Percentiles rank a stretch among this genome's conserved stretches.
phyloP scores from a whole-genome alignment of 305 asterid genomes.

The Ajuga reptans region DNA sequence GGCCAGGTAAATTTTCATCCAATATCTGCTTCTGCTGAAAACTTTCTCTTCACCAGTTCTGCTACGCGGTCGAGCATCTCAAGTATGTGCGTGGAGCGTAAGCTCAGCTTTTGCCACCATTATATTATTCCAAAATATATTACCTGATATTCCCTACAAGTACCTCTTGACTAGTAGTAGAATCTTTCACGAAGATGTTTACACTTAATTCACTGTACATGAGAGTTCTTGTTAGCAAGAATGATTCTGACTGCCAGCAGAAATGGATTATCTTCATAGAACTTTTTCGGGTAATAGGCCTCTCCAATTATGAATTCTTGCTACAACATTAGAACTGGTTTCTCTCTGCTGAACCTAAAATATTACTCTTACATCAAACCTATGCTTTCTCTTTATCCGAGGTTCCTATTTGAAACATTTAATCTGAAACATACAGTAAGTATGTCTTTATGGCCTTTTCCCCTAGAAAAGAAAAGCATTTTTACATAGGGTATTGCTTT shows the following conservation, averaged over 20 bases:
- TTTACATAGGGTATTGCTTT: background rate
- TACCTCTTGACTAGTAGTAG: background rate
- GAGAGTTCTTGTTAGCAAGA: background rate
- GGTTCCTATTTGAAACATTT: background rate
- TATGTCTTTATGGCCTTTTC: background rate
- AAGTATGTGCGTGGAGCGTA: background rate
- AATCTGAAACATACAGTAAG: background rate
- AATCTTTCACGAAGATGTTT: background rate
- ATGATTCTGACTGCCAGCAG: background rate
- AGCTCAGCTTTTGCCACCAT: background rate
- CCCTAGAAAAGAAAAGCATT: background rate
- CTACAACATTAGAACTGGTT: background rate
- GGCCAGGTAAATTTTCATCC: slow-evolving; percentile 60
- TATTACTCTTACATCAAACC: background rate
- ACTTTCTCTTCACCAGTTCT: background rate
- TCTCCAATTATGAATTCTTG: background rate
- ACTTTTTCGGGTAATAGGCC: background rate
- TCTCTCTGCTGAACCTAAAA: background rate
- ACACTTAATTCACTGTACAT: background rate
- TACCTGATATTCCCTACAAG: background rate
- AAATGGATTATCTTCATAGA: background rate
- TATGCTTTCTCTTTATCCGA: background rate
- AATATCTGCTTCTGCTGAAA: background rate
- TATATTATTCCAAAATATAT: background rate
- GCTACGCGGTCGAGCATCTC: background rate